phyloP scores from a whole-genome alignment of 495 filamentous ascomycete species.

The Cudoniella acicularis region DNA sequence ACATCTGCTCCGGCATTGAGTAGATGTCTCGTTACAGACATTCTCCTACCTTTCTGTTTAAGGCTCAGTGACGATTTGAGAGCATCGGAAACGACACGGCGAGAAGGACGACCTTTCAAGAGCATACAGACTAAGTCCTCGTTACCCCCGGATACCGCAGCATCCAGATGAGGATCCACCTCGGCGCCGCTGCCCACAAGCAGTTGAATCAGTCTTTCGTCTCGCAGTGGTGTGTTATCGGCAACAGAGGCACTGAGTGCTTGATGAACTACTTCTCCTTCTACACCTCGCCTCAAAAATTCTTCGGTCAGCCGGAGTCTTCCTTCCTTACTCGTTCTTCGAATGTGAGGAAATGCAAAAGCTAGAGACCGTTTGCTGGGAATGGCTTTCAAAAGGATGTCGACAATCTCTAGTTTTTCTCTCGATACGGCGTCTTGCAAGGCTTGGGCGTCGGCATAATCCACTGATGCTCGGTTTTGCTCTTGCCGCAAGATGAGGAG shows the following conservation, averaged over 20 bases:
- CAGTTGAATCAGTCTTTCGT: not conserved
- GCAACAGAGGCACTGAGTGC: not conserved
- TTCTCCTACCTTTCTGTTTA: not conserved
- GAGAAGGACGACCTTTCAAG: not conserved
- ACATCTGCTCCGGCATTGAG: conserved; percentile 18
- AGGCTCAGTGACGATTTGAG: not conserved
- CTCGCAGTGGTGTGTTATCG: not conserved
- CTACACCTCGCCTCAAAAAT: not conserved
- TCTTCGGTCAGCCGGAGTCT: not conserved
- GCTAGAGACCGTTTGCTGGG: not conserved
- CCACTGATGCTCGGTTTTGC: conserved; percentile 1
- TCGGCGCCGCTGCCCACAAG: not conserved
- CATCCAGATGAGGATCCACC: not conserved
- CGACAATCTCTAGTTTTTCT: conserved; percentile 1
- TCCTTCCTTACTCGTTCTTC: not conserved
- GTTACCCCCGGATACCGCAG: not conserved
- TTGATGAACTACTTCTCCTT: not conserved
- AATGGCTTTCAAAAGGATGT: not conserved
- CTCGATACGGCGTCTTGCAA: conserved; percentile 5
- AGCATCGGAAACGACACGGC: not conserved
- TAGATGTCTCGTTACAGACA: not conserved
- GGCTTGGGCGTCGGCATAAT: not conserved
- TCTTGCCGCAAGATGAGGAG: not conserved
- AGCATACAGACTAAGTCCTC: not conserved
- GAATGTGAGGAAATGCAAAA: conserved; percentile 1